Evolutionary conservation across 805 yeast species (phyloP).

Genomic region (Ogataea corticis): DNA sequence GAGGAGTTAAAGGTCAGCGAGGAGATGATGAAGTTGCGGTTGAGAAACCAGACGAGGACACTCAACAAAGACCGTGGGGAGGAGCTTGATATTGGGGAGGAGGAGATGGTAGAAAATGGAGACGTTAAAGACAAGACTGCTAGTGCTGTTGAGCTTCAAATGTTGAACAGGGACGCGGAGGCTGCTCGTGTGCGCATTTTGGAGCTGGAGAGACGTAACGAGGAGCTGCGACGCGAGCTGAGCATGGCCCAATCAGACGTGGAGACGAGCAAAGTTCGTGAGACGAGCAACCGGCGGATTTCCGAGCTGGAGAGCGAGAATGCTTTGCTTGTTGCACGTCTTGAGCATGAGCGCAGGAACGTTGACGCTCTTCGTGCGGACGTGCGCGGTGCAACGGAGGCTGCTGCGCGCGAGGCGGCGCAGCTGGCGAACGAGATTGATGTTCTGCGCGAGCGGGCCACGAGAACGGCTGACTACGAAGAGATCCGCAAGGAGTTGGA

Average conservation of each 20-base stretch:
- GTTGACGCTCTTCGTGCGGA: conserved; percentile 26
- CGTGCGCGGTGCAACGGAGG: conserved; percentile 34
- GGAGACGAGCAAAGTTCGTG: conserved; percentile 44
- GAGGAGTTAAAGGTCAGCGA: conserved; percentile 65
- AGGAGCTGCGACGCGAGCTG: conserved; percentile 66
- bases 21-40: conserved; percentile 63
- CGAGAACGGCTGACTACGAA: conserved; percentile 67
- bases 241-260: conserved; percentile 50
- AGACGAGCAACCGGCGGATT: conserved; percentile 45
- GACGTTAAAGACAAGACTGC: conserved; percentile 32
- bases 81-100: conserved; percentile 17
- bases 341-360: conserved; percentile 49
- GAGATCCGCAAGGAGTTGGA: conserved; percentile 76
- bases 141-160: conserved; percentile 54
- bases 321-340: conserved; percentile 55
- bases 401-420: conserved; percentile 45
- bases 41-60: conserved; percentile 48
- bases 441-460: conserved; percentile 49
- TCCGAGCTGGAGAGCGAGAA: conserved; percentile 69
- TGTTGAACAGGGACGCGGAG: conserved; percentile 75
- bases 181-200: conserved; percentile 62
- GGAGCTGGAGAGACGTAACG: conserved; percentile 77
- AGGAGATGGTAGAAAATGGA: conserved; percentile 3
- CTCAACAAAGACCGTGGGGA: conserved; percentile 35
- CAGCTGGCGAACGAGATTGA: conserved; percentile 53